These are phyloP conservation scores for Trypanosoma lewisi DNA, from an alignment of 208 protist species.

Conservation along the genomic window DNA sequence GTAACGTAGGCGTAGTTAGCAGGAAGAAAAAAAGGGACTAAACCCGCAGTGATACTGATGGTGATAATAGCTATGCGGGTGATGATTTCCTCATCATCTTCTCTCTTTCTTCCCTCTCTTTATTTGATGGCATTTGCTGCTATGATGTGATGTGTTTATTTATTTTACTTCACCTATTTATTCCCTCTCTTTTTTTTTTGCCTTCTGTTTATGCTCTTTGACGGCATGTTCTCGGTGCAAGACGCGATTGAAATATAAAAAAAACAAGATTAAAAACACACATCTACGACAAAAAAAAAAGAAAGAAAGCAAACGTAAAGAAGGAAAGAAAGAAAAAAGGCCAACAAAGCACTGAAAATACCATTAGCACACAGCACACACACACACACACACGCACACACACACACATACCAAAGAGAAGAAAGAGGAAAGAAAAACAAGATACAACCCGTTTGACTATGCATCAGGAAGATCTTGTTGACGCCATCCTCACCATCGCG, in stretches of 20 bases:
- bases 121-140: neutral
- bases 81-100: no score
- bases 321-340: neutral
- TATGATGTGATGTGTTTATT: neutral
- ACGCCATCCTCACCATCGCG: constrained; percentile 34
- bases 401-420: neutral
- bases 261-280: neutral
- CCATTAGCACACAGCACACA: no score
- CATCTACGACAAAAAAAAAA: neutral
- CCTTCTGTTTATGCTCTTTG: neutral
- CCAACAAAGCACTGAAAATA: neutral
- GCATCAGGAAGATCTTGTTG: constrained; percentile 31
- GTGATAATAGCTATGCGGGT: no score
- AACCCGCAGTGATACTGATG: neutral
- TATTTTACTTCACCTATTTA: neutral
- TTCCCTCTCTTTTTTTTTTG: neutral
- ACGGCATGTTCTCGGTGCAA: neutral
- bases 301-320: no score
- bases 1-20: neutral
- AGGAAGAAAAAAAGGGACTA: neutral
- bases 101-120: no score
- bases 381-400: no score
- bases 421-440: neutral
- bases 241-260: neutral
- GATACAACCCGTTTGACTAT: constrained; percentile 3